phyloP scores from a whole-genome alignment of 2,329 filamentous ascomycete species.

The Thelonectria olida region DNA sequence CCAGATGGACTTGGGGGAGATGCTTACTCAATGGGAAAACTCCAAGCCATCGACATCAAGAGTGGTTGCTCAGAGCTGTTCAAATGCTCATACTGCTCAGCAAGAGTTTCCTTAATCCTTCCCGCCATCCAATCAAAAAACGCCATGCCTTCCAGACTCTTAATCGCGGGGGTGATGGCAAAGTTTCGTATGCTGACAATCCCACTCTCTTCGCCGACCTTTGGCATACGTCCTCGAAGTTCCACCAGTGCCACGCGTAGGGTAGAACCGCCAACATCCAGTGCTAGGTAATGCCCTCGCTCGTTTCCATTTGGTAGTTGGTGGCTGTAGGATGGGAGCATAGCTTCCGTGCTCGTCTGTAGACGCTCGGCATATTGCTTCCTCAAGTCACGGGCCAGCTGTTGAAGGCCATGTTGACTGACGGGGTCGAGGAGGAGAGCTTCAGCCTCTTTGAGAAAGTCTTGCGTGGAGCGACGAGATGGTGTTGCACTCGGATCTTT shows the following conservation, averaged over 20 bases:
- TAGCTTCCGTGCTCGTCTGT: slow-evolving; percentile 62
- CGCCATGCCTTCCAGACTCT: slow-evolving; percentile 63
- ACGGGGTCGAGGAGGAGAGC: slow-evolving; percentile 59
- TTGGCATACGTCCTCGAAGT: slow-evolving; percentile 57
- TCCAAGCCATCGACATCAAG: slow-evolving; percentile 72
- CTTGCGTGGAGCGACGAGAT: slow-evolving; percentile 48
- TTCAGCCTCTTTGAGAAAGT: slow-evolving; percentile 68
- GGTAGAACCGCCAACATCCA: slow-evolving; percentile 77
- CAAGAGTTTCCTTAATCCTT: slow-evolving; percentile 66
- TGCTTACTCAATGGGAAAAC: slow-evolving; percentile 74
- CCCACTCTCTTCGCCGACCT: slow-evolving; percentile 52
- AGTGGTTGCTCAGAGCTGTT: slow-evolving; percentile 55
- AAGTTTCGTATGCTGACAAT: slow-evolving; percentile 66
- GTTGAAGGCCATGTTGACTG: slow-evolving; percentile 54
- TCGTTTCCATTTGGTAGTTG: slow-evolving; percentile 70
- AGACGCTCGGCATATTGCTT: slow-evolving; percentile 64
- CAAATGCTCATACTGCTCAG: slow-evolving; percentile 51
- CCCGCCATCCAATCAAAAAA: slow-evolving; percentile 77
- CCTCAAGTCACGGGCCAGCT: slow-evolving; percentile 61
- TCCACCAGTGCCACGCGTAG: slow-evolving; percentile 72
- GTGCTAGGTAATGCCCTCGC: slow-evolving; percentile 66
- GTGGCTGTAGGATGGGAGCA: slow-evolving; percentile 74
- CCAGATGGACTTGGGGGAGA: not conserved
- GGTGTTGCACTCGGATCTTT: slow-evolving; percentile 33
- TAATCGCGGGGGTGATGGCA: slow-evolving; percentile 65